phyloP scores from a whole-genome alignment of 2,329 filamentous ascomycete species.

The Kalaharituber pfeilii region DNA sequence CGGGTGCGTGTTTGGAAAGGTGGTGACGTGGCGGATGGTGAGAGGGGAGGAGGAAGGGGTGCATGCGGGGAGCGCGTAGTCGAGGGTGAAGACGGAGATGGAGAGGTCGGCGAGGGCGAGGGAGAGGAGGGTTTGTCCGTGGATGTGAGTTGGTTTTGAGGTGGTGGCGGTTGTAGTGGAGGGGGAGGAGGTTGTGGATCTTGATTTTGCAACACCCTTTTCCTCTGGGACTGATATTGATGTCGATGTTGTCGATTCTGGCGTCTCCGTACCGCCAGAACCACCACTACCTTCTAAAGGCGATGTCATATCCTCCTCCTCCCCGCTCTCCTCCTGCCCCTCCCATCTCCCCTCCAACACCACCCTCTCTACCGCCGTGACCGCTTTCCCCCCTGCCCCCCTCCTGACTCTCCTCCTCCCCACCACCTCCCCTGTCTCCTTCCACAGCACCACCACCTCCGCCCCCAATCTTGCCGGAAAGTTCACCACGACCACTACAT shows the following conservation, averaged over 20 bases:
- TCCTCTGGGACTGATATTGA: no score
- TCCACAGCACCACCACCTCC: no score
- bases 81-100: neutral
- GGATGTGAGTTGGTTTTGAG: neutral
- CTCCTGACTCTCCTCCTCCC: no score
- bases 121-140: neutral
- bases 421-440: no score
- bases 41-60: neutral
- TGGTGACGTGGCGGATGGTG: slow-evolving; percentile 3
- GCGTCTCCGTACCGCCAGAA: no score
- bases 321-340: no score
- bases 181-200: neutral
- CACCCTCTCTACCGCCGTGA: no score
- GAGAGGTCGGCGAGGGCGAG: neutral
- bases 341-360: no score
- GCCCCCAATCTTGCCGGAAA: neutral
- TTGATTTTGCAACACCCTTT: neutral
- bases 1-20: slow-evolving; percentile 15
- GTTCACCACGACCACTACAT: neutral
- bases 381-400: no score
- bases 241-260: no score
- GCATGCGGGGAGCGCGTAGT: neutral
- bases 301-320: no score
- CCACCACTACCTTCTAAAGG: no score
- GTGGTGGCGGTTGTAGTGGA: neutral